Conservation (phyloP, 129 eudicot genomes). For the Saposhnikovia divaricata region DNA sequence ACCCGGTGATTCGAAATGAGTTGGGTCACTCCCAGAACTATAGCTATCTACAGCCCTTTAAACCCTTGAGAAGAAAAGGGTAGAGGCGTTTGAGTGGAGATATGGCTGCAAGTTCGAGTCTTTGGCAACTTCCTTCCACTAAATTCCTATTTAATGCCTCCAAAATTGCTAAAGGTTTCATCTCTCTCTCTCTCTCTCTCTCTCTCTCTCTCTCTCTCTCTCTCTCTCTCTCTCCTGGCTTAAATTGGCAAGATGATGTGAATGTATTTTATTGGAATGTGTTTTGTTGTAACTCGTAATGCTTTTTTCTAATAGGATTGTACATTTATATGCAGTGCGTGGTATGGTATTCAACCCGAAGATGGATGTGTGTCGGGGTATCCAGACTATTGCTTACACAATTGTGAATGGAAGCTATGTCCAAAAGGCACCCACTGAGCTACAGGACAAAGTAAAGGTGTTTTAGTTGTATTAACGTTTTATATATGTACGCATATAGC, state of each 20-base stretch:
- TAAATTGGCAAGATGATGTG: too few relatives aligned
- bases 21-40: background rate
- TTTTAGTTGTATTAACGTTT: background rate
- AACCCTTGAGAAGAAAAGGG: background rate
- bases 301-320: background rate
- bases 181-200: background rate
- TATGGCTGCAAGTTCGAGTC: background rate
- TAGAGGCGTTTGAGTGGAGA: background rate
- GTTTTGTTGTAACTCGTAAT: background rate
- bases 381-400: slow-evolving; percentile 64
- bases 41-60: background rate
- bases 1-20: background rate
- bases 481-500: background rate
- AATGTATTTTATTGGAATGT: too few relatives aligned
- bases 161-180: background rate
- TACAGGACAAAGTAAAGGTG: slow-evolving; percentile 39
- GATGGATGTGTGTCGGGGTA: slow-evolving; percentile 44
- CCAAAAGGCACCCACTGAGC: slow-evolving; percentile 31
- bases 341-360: slow-evolving; percentile 27
- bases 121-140: slow-evolving; percentile 6
- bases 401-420: slow-evolving; percentile 72
- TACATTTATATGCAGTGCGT: slow-evolving; percentile 37
- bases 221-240: background rate
- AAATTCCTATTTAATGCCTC: background rate
- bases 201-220: background rate